Conservation (phyloP, 768 basidiomycete species). For the Termitomyces sp. region DNA sequence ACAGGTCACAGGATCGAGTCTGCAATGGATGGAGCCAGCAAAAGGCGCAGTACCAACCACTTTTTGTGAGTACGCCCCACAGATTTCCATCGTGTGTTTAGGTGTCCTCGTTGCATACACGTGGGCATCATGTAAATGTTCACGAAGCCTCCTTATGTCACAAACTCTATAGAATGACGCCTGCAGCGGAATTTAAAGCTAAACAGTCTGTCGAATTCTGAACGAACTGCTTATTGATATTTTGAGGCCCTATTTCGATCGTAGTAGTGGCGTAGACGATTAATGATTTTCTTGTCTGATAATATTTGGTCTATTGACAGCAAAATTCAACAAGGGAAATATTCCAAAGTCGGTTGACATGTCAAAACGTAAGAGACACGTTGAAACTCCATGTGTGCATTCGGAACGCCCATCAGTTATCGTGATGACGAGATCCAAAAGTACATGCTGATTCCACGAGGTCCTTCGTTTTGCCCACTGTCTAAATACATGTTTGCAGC, state of each 20-base stretch:
- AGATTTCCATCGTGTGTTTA: background rate
- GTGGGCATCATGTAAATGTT: background rate
- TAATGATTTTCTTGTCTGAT: background rate
- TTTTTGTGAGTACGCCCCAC: background rate
- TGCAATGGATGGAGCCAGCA: background rate
- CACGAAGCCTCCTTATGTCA: background rate
- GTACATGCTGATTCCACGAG: background rate
- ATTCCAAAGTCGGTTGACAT: background rate
- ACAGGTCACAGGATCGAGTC: background rate
- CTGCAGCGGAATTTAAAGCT: no score
- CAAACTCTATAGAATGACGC: background rate
- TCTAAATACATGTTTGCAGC: no score
- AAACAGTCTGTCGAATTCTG: background rate
- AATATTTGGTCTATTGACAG: no score
- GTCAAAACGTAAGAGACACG: background rate
- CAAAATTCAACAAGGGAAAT: no score
- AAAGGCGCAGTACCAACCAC: background rate
- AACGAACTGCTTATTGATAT: no score
- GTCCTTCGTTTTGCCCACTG: background rate
- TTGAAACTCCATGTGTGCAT: constrained; percentile 7
- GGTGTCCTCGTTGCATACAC: background rate
- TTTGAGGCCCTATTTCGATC: no score
- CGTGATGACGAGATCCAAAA: background rate
- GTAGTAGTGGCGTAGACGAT: background rate
- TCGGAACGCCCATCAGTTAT: background rate